Conservation (phyloP, 2,329 filamentous ascomycete species). For the Nothophoma quercina region DNA sequence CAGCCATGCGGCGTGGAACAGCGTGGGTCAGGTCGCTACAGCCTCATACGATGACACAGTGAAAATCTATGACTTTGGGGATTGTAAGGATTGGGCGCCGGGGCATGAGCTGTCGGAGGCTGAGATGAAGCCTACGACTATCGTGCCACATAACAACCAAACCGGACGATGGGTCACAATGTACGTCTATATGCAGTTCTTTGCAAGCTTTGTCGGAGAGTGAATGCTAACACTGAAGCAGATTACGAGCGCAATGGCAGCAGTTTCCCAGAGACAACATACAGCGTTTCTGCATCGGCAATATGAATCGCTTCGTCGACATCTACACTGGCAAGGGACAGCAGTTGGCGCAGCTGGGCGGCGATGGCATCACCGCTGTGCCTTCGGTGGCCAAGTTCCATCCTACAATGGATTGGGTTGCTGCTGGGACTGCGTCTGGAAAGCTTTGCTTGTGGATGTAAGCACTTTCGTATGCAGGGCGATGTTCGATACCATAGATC, state of each 20-base stretch:
- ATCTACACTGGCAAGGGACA: constrained; percentile 83
- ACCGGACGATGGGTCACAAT: constrained; percentile 94
- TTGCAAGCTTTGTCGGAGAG: background rate
- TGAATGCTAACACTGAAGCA: constrained; percentile 40
- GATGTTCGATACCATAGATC: background rate
- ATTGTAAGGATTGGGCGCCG: constrained; percentile 59
- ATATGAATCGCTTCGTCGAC: constrained; percentile 98
- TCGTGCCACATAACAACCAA: constrained; percentile 90
- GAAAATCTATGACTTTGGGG: constrained; percentile 83
- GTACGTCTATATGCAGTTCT: constrained; percentile 49
- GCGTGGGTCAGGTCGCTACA: constrained; percentile 84
- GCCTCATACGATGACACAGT: constrained; percentile 94
- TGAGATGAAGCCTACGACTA: constrained; percentile 72
- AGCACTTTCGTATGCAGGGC: background rate
- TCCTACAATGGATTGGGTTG: constrained; percentile 87
- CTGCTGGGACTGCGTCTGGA: constrained; percentile 87
- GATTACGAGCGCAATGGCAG: constrained; percentile 89
- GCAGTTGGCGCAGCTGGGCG: constrained; percentile 86
- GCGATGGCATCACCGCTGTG: constrained; percentile 91
- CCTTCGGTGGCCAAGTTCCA: constrained; percentile 93
- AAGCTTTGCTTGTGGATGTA: constrained; percentile 92
- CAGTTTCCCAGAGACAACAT: constrained; percentile 76
- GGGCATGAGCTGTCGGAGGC: constrained; percentile 64
- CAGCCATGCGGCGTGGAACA: constrained; percentile 90
- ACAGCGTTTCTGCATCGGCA: constrained; percentile 89